Conservation (phyloP, 371 early-diverging fungal genomes). For the Mortierella sp. region DNA sequence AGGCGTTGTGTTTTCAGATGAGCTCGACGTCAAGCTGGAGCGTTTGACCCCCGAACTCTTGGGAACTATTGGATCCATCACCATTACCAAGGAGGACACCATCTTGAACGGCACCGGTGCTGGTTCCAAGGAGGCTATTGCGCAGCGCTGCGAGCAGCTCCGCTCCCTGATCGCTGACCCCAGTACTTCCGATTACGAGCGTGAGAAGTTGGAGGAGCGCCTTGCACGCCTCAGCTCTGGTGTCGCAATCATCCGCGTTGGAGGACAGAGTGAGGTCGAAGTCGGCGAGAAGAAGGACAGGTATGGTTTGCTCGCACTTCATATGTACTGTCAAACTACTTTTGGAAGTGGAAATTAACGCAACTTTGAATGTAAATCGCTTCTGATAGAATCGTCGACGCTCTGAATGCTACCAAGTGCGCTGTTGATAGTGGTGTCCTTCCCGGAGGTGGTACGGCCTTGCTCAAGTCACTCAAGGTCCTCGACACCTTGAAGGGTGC, state of each 20-base stretch:
- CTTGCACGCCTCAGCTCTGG: constrained; percentile 97
- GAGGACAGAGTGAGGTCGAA: constrained; percentile 97
- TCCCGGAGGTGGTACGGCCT: constrained; percentile 97
- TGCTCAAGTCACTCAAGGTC: constrained; percentile 90
- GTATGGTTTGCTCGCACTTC: no score
- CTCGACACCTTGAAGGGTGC: constrained; percentile 83
- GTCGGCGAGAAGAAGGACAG: constrained; percentile 99
- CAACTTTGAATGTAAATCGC: no score
- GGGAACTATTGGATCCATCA: constrained; percentile 88
- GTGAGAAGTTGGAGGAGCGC: constrained; percentile 98
- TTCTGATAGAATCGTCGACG: constrained; percentile 85
- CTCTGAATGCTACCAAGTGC: constrained; percentile 97
- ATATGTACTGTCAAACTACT: no score
- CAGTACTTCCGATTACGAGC: constrained; percentile 94
- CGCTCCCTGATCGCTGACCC: constrained; percentile 87
- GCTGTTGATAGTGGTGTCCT: constrained; percentile 99
- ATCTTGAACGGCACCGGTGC: constrained; percentile 90
- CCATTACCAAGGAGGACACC: constrained; percentile 98
- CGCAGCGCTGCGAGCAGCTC: constrained; percentile 96
- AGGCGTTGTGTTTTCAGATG: constrained; percentile 95
- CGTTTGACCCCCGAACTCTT: constrained; percentile 91
- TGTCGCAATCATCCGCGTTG: constrained; percentile 98
- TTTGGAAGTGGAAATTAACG: no score
- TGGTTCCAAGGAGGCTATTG: constrained; percentile 88
- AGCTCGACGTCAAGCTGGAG: constrained; percentile 95